These are phyloP conservation scores for Auxenochlorella protothecoides DNA, from an alignment of 139 green algal species.

Conservation along the genomic window DNA sequence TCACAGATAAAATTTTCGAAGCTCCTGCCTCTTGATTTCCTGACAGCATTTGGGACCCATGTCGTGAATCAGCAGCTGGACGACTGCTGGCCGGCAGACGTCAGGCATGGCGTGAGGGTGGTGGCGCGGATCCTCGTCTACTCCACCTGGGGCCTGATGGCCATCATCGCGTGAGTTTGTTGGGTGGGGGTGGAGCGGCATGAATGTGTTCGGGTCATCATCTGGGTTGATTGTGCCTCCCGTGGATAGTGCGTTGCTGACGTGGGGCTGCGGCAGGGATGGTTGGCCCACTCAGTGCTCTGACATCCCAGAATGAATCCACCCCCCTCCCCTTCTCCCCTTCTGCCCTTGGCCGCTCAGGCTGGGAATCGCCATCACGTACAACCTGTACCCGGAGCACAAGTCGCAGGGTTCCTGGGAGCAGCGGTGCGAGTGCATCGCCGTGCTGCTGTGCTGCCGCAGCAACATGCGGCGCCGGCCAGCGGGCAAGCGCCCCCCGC, in stretches of 20 bases:
- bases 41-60: slow-evolving; percentile 23
- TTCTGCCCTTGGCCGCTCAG: slow-evolving; percentile 1
- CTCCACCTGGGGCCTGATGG: slow-evolving; percentile 17
- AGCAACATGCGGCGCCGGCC: slow-evolving; percentile 11
- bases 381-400: slow-evolving; percentile 31
- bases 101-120: neutral
- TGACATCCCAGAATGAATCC: too few species aligned
- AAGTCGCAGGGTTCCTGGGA: slow-evolving; percentile 23
- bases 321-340: too few species aligned
- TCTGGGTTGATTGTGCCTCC: too few species aligned
- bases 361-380: slow-evolving; percentile 21
- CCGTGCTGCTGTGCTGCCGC: slow-evolving; percentile 22
- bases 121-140: slow-evolving; percentile 21
- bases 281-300: too few species aligned
- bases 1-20: neutral
- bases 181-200: neutral
- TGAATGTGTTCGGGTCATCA: too few species aligned
- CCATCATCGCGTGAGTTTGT: slow-evolving; percentile 11
- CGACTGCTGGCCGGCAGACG: slow-evolving; percentile 16
- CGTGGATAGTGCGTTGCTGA: too few species aligned
- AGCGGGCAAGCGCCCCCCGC: slow-evolving; percentile 20
- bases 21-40: neutral
- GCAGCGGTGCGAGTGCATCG: slow-evolving; percentile 23
- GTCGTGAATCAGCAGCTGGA: slow-evolving; percentile 4
- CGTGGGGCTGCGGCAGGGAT: too few species aligned